Conservation (phyloP, 331 rosid genomes). For the Ulmus americana region DNA sequence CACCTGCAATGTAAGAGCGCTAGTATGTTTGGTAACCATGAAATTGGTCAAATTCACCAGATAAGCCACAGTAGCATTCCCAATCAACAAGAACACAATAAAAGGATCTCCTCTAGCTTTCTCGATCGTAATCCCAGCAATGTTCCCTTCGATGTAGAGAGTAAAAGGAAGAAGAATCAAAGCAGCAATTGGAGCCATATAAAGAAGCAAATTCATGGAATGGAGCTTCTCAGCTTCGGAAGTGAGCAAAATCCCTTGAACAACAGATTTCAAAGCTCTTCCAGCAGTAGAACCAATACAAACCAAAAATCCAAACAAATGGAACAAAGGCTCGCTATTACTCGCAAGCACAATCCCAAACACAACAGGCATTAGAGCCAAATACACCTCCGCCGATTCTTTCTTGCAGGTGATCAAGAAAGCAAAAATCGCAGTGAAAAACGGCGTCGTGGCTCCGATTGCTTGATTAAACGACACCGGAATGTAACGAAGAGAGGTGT, state of each 20-base stretch:
- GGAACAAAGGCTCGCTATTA: constrained; percentile 76
- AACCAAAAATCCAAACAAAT: constrained; percentile 70
- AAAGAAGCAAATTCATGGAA: constrained; percentile 81
- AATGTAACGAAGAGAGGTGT: constrained; percentile 77
- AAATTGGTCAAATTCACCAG: constrained; percentile 83
- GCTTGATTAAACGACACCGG: constrained; percentile 94
- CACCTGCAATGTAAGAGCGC: constrained; percentile 85
- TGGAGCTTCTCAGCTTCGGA: constrained; percentile 86
- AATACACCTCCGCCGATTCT: constrained; percentile 67
- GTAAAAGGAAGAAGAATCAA: constrained; percentile 65
- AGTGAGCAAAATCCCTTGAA: constrained; percentile 68
- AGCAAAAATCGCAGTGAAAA: constrained; percentile 81
- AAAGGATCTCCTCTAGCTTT: constrained; percentile 53
- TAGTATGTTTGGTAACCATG: constrained; percentile 87
- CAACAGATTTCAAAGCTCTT: constrained; percentile 78
- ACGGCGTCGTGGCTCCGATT: constrained; percentile 89
- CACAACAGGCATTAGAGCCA: constrained; percentile 78
- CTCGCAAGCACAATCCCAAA: constrained; percentile 75
- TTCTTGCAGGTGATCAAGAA: constrained; percentile 69
- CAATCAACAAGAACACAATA: constrained; percentile 60
- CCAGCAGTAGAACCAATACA: constrained; percentile 88
- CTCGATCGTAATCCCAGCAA: constrained; percentile 40
- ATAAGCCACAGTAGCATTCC: constrained; percentile 91
- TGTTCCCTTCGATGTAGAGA: constrained; percentile 79
- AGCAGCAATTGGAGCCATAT: constrained; percentile 98